Percentiles rank a stretch among this genome's conserved stretches.
These are phyloP conservation scores for Cystobasidiaceae sp. DNA, from an alignment of 1,284 basidiomycete species.

Conservation along the genomic window DNA sequence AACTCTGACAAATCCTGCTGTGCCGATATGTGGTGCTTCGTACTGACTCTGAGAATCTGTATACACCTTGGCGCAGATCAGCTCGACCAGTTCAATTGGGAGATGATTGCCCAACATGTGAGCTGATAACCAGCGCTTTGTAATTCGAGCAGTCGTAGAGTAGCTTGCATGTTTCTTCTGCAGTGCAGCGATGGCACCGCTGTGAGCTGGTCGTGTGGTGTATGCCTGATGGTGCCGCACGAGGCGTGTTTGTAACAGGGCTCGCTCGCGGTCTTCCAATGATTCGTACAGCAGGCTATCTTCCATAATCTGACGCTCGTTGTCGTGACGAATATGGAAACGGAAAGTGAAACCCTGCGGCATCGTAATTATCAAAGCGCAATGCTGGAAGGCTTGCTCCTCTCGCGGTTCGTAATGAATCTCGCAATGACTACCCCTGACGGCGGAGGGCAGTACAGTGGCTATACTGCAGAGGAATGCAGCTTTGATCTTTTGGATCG, in stretches of 20 bases:
- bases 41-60: conserved; percentile 47
- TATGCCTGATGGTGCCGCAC: conserved; percentile 62
- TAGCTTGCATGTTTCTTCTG: conserved; percentile 75
- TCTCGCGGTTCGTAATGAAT: conserved; percentile 48
- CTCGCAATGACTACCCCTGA: conserved; percentile 52
- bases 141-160: conserved; percentile 74
- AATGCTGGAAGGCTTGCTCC: conserved; percentile 64
- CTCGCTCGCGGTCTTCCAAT: not conserved
- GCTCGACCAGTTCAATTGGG: conserved; percentile 71
- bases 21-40: conserved; percentile 49
- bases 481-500: conserved; percentile 91
- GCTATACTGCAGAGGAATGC: conserved; percentile 61
- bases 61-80: conserved; percentile 66
- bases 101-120: conserved; percentile 81
- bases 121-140: conserved; percentile 85
- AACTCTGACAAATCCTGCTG: conserved; percentile 70
- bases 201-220: conserved; percentile 73
- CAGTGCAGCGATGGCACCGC: conserved; percentile 72
- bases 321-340: conserved; percentile 77
- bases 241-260: not conserved
- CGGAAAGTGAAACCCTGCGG: conserved; percentile 81
- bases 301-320: conserved; percentile 74
- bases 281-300: conserved; percentile 13
- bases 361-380: conserved; percentile 70
- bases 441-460: conserved; percentile 57